Evolutionary conservation across 495 filamentous ascomycete species (phyloP).

Genomic region (Podospora comata): DNA sequence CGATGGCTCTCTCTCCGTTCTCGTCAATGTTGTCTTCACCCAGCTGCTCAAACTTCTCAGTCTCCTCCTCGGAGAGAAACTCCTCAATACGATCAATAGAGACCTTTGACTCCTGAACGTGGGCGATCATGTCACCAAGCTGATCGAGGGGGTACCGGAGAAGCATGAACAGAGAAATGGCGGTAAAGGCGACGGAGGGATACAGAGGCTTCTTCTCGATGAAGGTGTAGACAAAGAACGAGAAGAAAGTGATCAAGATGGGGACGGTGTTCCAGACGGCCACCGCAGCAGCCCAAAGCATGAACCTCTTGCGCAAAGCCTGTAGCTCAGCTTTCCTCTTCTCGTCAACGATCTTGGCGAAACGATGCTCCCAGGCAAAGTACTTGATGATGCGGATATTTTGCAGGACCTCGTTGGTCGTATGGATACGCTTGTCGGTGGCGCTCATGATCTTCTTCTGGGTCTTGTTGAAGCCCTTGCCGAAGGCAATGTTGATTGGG

Average conservation of each 20-base stretch:
- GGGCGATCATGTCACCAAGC: constrained; percentile 97
- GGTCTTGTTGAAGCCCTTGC: constrained; percentile 73
- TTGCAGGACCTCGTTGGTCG: constrained; percentile 93
- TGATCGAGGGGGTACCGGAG: constrained; percentile 93
- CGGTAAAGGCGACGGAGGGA: constrained; percentile 93
- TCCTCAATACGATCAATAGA: constrained; percentile 96
- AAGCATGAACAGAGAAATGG: constrained; percentile 93
- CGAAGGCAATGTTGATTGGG: constrained; percentile 84
- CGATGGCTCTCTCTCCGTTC: constrained; percentile 64
- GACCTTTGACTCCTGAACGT: constrained; percentile 96
- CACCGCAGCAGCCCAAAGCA: constrained; percentile 86
- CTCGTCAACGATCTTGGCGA: constrained; percentile 80
- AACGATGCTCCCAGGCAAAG: constrained; percentile 97
- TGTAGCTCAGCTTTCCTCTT: constrained; percentile 77
- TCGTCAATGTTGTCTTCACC: constrained; percentile 58
- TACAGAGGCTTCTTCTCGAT: constrained; percentile 86
- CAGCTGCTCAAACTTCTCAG: constrained; percentile 91
- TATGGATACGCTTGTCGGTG: constrained; percentile 93
- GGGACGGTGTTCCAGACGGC: constrained; percentile 97
- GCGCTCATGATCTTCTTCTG: constrained; percentile 91
- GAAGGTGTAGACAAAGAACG: constrained; percentile 88
- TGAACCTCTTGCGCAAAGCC: constrained; percentile 74
- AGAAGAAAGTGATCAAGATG: constrained; percentile 91
- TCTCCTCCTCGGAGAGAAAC: constrained; percentile 92
- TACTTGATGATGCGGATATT: constrained; percentile 99